phyloP scores from a whole-genome alignment of 371 early-diverging fungal species.

The Lichtheimia ornata region DNA sequence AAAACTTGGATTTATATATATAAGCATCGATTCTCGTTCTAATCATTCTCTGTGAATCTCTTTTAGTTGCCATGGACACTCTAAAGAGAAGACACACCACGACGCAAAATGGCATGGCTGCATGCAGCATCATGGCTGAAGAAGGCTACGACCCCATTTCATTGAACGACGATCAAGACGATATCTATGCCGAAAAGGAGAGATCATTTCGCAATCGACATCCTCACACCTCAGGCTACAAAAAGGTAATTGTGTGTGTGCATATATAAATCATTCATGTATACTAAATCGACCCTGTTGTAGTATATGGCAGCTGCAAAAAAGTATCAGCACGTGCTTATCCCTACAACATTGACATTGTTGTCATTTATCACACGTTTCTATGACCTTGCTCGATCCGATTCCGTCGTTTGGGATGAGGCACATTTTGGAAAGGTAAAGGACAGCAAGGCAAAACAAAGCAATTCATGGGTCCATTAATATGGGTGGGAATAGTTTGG shows the following conservation, averaged over 20 bases:
- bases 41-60: no score
- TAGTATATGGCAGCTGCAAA: conserved; percentile 52
- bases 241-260: conserved; percentile 14
- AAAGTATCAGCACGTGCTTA: conserved; percentile 51
- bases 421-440: conserved; percentile 90
- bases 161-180: conserved; percentile 6
- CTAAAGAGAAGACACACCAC: conserved; percentile 43
- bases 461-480: neutral
- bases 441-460: neutral
- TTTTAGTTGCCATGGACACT: conserved; percentile 25
- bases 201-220: conserved; percentile 15
- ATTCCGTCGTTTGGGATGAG: conserved; percentile 85
- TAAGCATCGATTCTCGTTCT: no score
- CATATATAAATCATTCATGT: conserved; percentile 1
- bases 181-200: conserved; percentile 20
- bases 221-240: conserved; percentile 22
- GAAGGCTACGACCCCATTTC: neutral
- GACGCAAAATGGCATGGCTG: conserved; percentile 4
- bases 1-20: no score
- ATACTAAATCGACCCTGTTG: conserved; percentile 43
- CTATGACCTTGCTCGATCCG: conserved; percentile 73
- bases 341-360: conserved; percentile 60
- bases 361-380: conserved; percentile 80
- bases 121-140: neutral
- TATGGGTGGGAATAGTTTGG: conserved; percentile 69